Evolutionary conservation across 73 alveolate genomes (phyloP).

Genomic region (Paramecium sonneborni): DNA sequence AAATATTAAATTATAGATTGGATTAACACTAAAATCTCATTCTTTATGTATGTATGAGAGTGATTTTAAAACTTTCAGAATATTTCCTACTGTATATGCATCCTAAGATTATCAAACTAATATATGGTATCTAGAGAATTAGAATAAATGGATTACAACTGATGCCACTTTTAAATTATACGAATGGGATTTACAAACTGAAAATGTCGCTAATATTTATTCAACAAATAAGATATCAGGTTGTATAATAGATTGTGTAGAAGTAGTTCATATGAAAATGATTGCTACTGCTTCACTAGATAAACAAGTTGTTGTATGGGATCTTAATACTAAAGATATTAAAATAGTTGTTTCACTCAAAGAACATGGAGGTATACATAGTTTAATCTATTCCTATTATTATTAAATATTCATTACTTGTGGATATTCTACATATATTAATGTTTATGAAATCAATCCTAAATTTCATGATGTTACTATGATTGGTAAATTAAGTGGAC

Average conservation of each 20-base stretch:
- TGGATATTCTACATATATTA: slow-evolving; percentile 57
- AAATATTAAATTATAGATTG: background rate
- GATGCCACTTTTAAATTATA: slow-evolving; percentile 55
- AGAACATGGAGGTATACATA: slow-evolving; percentile 59
- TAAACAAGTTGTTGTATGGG: slow-evolving; percentile 60
- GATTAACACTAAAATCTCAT: slow-evolving; percentile 58
- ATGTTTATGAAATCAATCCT: slow-evolving; percentile 57
- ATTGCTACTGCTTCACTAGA: slow-evolving; percentile 64
- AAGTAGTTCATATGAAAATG: slow-evolving; percentile 59
- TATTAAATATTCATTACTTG: slow-evolving; percentile 55
- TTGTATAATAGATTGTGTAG: slow-evolving; percentile 55
- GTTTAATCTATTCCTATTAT: slow-evolving; percentile 47
- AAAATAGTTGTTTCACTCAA: slow-evolving; percentile 21
- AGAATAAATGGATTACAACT: slow-evolving; percentile 62
- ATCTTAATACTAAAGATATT: slow-evolving; percentile 52
- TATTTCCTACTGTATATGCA: slow-evolving; percentile 41
- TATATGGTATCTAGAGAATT: slow-evolving; percentile 65
- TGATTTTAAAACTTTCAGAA: slow-evolving; percentile 13
- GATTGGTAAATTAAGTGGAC: slow-evolving; percentile 62
- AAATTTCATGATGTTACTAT: slow-evolving; percentile 59
- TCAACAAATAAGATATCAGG: background rate
- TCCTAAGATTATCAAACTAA: slow-evolving; percentile 54
- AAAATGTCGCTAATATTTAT: slow-evolving; percentile 23
- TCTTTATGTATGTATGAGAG: slow-evolving; percentile 48
- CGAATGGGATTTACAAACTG: slow-evolving; percentile 65